These are phyloP conservation scores for Selaginella moellendorffii DNA, from an alignment of 75 land plant genomes.

Conservation along the genomic window DNA sequence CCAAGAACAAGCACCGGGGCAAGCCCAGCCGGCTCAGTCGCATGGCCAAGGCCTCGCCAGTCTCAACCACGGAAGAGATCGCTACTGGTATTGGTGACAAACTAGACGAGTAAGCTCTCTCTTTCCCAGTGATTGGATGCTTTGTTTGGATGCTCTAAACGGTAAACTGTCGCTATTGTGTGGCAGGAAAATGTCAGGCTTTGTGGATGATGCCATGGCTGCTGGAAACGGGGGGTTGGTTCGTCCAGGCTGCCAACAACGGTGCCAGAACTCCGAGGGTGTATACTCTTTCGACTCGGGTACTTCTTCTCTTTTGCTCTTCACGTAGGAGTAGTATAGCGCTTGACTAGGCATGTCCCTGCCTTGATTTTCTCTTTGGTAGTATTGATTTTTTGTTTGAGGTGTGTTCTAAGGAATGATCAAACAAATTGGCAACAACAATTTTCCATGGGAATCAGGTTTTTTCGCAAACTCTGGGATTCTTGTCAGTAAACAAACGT, in stretches of 20 bases:
- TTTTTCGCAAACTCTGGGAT: no score
- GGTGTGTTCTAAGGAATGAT: no score
- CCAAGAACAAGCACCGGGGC: neutral
- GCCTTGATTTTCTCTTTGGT: no score
- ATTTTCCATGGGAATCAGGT: no score
- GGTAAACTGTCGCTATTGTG: neutral
- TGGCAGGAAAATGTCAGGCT: neutral
- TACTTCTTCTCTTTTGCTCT: neutral
- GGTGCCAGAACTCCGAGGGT: neutral
- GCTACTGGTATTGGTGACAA: no score
- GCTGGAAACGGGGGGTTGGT: neutral
- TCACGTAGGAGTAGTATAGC: no score
- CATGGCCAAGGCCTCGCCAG: neutral
- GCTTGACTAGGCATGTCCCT: no score
- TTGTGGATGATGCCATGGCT: neutral
- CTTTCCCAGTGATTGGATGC: neutral
- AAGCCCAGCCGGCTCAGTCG: neutral
- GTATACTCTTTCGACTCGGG: neutral
- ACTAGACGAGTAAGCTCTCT: neutral
- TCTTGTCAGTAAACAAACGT: no score
- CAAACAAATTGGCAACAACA: no score
- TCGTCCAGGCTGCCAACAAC: neutral
- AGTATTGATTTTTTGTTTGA: no score
- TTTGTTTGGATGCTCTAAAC: no score
- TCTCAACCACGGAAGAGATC: neutral